Conservation (phyloP, 2,329 filamentous ascomycete genomes). For the Sordariomycetes sp. region DNA sequence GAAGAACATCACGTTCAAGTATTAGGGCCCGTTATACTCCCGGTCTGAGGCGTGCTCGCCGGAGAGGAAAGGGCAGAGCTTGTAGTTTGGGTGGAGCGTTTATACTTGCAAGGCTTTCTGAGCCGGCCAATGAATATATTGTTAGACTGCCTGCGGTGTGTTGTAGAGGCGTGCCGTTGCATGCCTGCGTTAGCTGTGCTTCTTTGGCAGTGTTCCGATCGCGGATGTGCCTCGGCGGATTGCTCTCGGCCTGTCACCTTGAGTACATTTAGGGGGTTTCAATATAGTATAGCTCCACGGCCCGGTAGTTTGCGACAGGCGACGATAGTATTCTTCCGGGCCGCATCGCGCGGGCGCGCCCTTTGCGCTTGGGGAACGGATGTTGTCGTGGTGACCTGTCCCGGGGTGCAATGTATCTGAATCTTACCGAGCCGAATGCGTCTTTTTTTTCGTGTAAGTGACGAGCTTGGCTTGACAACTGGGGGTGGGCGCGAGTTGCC, state of each 20-base stretch:
- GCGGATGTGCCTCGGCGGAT: too few relatives aligned
- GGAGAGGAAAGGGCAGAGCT: too few relatives aligned
- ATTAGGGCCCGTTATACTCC: constrained; percentile 11
- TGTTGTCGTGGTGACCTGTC: not conserved
- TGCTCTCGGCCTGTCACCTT: too few relatives aligned
- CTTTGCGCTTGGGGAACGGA: not conserved
- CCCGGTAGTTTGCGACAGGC: not conserved
- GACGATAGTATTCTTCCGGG: not conserved
- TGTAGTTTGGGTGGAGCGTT: too few relatives aligned
- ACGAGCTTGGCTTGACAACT: not conserved
- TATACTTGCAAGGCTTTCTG: too few relatives aligned
- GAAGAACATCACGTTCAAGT: constrained; percentile 51
- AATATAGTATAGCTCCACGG: too few relatives aligned
- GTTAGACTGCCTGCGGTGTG: too few relatives aligned
- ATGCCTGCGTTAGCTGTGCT: too few relatives aligned
- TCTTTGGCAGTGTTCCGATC: too few relatives aligned
- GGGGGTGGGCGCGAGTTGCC: too few relatives aligned
- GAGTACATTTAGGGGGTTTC: not conserved
- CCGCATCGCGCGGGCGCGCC: not conserved
- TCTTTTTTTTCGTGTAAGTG: not conserved
- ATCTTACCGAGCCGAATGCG: not conserved
- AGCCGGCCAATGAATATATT: too few relatives aligned
- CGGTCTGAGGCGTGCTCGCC: not conserved
- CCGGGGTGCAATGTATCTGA: not conserved
- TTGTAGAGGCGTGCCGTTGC: too few relatives aligned